Base-by-base conservation (phyloP, 2,329 filamentous ascomycete species). In the Neophaeococcomyces aloes region DNA sequence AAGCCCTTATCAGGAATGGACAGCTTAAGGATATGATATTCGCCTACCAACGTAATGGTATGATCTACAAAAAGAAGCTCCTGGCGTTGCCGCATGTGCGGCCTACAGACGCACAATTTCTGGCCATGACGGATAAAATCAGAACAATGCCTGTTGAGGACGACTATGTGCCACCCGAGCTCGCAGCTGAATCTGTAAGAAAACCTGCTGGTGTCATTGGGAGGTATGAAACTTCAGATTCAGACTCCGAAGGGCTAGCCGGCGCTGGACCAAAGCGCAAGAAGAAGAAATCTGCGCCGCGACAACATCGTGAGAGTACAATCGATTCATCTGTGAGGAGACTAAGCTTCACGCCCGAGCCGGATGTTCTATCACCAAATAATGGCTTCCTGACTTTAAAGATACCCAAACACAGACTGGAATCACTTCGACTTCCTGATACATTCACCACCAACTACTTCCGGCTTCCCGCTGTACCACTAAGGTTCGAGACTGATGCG, bases 21-120 rank as follows among this genome's bases (percentile, higher is more conserved):
- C 71, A 69, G 43, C 57, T 80, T 31, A 71, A 68, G 36, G 70
- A 72, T 47, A 56, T 74, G 35, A 67, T 61, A 1, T 78, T 77
- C 53, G 65, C 64, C 13, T 74, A 74, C 50, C 65, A 61, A 21
- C 19, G 30, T 15, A 42, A 42, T 44, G 72, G 71, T 1, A 53
- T 65, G 3, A 66, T 68, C 53, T 61, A 70, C 14, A 70, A 64
- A n/a, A 72, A 68, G 43, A 64, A 61, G 4, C 66, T 80, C 13
- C 53, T 78, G 21, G 64, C 65, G 8, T 63, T 67, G 38, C 63
- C 68, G 15, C 60, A 69, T 2, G 59, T 76, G 27, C 56, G 63
- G 5, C 57, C 68, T 5, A 60, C 63, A 10, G 65, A 69, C 35
- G 61, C 17, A 15, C 48, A 64, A n/a, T 65, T 78, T 13, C 63